These are phyloP conservation scores for Calonectria pauciramosa DNA, from an alignment of 2,329 filamentous ascomycete species.

Conservation along the genomic window DNA sequence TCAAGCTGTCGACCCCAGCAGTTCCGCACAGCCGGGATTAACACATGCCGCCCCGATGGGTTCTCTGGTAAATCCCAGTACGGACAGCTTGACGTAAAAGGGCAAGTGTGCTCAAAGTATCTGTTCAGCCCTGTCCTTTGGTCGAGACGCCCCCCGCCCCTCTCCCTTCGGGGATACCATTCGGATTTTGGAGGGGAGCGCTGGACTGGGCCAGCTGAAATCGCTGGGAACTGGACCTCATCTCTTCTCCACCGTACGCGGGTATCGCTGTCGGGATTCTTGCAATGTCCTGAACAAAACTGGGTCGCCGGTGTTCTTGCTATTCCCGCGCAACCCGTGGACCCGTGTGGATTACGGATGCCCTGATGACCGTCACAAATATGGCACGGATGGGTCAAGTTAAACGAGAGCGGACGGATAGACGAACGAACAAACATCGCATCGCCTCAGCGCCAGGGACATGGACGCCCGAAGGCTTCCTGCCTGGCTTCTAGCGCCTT, in stretches of 20 bases:
- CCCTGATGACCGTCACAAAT: neutral
- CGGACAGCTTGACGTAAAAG: constrained; percentile 9
- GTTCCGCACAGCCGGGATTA: constrained; percentile 13
- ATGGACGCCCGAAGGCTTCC: constrained; percentile 31
- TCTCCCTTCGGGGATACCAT: constrained; percentile 7
- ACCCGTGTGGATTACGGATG: neutral
- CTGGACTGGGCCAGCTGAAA: constrained; percentile 13
- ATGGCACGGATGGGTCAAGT: neutral
- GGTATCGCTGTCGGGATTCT: neutral
- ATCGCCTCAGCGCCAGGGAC: constrained; percentile 20
- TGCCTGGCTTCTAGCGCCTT: constrained; percentile 42
- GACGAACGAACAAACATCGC: constrained; percentile 8
- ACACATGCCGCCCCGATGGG: constrained; percentile 12
- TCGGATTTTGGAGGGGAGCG: constrained; percentile 12
- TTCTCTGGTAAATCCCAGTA: constrained; percentile 10
- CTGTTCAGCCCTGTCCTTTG: constrained; percentile 4
- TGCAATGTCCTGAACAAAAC: neutral
- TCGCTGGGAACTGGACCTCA: constrained; percentile 7
- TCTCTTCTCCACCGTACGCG: constrained; percentile 8
- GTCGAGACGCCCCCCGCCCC: constrained; percentile 8
- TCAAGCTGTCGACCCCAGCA: constrained; percentile 14
- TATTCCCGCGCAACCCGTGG: constrained; percentile 22
- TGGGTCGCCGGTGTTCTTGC: constrained; percentile 20
- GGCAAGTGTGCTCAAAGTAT: constrained; percentile 4
- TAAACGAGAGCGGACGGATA: neutral